Base-by-base conservation (phyloP, 208 protist species). In the Wallacemonas sp. region DNA sequence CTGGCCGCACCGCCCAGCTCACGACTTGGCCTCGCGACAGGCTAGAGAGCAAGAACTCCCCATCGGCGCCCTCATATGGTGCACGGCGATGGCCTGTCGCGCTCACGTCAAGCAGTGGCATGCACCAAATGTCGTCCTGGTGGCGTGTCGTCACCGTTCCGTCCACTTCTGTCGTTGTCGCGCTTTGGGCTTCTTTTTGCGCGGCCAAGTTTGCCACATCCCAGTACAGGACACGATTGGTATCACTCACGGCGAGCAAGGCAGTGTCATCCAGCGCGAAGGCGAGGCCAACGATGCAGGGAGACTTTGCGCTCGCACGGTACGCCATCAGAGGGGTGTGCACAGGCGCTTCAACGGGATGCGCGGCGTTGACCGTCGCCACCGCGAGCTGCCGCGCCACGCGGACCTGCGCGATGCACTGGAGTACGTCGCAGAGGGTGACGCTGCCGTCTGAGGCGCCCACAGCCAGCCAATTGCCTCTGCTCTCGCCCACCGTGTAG, bases 391-490 rank as follows among this genome's bases (percentile, higher is more conserved):
- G 51, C 15, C 51, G 51, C 30, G 51, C 5, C 9, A 39, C 51
- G 51, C 30, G 51, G 56, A 70, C 27, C 5, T 41, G 24, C 17
- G 42, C 26, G 55, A 68, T 14, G 73, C 68, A 27, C 17, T 28
- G 21, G 21, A 42, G 1, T 27, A 79, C 31, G 65, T 59, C 34
- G 54, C 68, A 80, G 44, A 82, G 62, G 14, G 26, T 34, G 19
- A 82, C 39, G n/a, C 42, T 36, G 24, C 72, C 77, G 38, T 66
- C 56, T 4, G 15, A 30, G 45, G 49, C 27, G 9, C 61, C 67
- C 31, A 79, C 60, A 2, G 72, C 66, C 19, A 82, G 22, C 77
- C 77, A 82, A 5, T 2, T 14, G 1, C 59, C 59, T 12, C 73
- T 5, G 15, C 6, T 17, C 15, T 3, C 26, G 14, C 39, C 41